These are phyloP conservation scores for Cryptococcus neoformans DNA, from an alignment of 1,284 basidiomycete genomes.

Conservation along the genomic window DNA sequence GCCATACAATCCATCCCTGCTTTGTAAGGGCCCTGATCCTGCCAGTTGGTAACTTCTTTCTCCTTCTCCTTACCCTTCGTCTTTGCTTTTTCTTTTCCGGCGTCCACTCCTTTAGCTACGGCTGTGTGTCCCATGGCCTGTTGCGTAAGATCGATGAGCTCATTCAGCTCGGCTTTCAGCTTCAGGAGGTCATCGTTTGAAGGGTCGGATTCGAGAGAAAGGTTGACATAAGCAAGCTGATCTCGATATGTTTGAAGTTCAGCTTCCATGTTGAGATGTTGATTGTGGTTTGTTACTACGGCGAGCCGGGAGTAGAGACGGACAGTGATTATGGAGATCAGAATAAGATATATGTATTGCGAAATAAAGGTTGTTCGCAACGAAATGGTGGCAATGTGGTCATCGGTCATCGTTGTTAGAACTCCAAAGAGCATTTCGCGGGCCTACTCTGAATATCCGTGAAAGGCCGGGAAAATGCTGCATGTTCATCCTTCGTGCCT, in stretches of 20 bases:
- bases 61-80: constrained; percentile 18
- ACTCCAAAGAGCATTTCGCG: too few relatives aligned
- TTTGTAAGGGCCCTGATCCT: constrained; percentile 45
- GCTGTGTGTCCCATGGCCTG: constrained; percentile 55
- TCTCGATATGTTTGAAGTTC: constrained; percentile 88
- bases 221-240: constrained; percentile 79
- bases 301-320: too few relatives aligned
- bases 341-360: background rate
- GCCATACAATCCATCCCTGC: constrained; percentile 94
- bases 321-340: background rate
- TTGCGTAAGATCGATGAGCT: constrained; percentile 85
- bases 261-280: constrained; percentile 29
- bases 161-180: constrained; percentile 78
- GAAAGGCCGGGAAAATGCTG: too few relatives aligned
- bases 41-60: constrained; percentile 27
- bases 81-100: constrained; percentile 9
- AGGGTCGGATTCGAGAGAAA: constrained; percentile 78
- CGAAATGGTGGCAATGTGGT: background rate
- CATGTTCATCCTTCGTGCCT: too few relatives aligned
- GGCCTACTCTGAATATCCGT: too few relatives aligned
- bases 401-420: too few relatives aligned
- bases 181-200: constrained; percentile 65
- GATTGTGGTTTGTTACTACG: background rate
- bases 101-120: constrained; percentile 6
- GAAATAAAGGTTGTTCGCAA: background rate